Percentiles rank a stretch among this genome's conserved stretches.
Evolutionary conservation across 2,329 filamentous ascomycete genomes (phyloP).

Genomic region (Colletotrichum sp.): DNA sequence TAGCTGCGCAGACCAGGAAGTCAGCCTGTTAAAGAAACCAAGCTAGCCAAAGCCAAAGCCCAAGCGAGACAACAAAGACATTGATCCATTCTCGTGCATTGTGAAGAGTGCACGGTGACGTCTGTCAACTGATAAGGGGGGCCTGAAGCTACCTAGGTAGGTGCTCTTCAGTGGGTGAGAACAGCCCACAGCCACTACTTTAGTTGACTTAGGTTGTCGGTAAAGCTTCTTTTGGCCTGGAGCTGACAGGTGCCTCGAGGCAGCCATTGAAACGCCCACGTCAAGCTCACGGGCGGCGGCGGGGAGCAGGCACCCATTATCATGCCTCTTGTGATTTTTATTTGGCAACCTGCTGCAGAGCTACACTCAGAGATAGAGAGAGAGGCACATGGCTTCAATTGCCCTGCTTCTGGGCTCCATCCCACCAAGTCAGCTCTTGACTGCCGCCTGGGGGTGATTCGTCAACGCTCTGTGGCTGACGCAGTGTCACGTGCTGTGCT

Average conservation of each 20-base stretch:
- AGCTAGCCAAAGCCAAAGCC: neutral
- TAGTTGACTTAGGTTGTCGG: neutral
- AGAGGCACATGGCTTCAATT: neutral
- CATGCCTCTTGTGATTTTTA: neutral
- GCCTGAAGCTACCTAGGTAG: neutral
- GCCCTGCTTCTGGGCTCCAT: neutral
- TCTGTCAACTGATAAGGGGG: neutral
- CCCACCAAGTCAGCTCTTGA: neutral
- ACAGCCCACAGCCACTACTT: neutral
- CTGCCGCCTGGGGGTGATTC: constrained; percentile 18
- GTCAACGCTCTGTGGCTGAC: constrained; percentile 22
- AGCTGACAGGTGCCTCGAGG: neutral
- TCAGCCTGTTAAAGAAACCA: neutral
- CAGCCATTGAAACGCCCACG: neutral
- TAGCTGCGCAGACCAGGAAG: neutral
- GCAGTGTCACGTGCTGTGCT: constrained; percentile 21
- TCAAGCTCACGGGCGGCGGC: neutral
- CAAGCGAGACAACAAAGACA: neutral
- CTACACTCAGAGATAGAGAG: neutral
- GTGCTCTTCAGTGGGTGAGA: neutral
- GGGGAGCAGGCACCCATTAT: neutral
- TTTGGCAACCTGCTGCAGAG: neutral
- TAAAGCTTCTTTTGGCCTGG: neutral
- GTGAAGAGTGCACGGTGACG: neutral
- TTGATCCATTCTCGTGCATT: neutral